Conservation (phyloP, 345 rosid species). For the Viola odorata region DNA sequence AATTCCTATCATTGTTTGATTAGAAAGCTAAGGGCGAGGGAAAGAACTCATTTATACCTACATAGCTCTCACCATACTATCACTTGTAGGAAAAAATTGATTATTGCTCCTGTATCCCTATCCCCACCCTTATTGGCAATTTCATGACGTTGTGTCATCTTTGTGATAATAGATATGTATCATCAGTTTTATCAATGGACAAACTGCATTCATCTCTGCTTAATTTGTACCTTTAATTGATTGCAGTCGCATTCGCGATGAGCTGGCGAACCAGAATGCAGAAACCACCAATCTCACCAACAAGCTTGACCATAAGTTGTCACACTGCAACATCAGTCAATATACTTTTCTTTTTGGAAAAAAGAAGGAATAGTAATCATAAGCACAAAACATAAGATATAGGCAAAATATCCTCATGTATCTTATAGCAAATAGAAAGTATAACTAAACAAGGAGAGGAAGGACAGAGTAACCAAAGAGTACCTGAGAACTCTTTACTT, state of each 20-base stretch:
- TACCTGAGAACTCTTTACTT: conserved; percentile 88
- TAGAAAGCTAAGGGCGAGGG: no score
- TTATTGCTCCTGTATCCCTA: not conserved
- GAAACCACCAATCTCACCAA: conserved; percentile 86
- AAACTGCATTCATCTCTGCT: not conserved
- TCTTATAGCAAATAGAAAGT: not conserved
- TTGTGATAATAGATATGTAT: not conserved
- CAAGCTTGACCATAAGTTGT: conserved; percentile 48
- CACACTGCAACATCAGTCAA: no score
- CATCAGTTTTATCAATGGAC: not conserved
- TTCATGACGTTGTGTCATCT: not conserved
- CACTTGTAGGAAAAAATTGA: no score
- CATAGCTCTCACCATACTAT: no score
- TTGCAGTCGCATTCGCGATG: conserved; percentile 81
- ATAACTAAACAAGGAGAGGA: not conserved
- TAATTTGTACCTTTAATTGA: not conserved
- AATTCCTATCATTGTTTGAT: no score
- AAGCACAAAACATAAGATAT: no score
- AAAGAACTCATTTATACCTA: no score
- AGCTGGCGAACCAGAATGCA: conserved; percentile 82
- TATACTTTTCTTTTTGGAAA: no score
- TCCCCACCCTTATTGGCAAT: not conserved
- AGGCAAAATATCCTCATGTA: no score
- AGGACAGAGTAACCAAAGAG: not conserved
- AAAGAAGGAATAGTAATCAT: no score